Percentiles rank a stretch among this genome's conserved stretches.
These are phyloP conservation scores for Udeniomyces megalosporus DNA, from an alignment of 768 basidiomycete species.

Conservation along the genomic window DNA sequence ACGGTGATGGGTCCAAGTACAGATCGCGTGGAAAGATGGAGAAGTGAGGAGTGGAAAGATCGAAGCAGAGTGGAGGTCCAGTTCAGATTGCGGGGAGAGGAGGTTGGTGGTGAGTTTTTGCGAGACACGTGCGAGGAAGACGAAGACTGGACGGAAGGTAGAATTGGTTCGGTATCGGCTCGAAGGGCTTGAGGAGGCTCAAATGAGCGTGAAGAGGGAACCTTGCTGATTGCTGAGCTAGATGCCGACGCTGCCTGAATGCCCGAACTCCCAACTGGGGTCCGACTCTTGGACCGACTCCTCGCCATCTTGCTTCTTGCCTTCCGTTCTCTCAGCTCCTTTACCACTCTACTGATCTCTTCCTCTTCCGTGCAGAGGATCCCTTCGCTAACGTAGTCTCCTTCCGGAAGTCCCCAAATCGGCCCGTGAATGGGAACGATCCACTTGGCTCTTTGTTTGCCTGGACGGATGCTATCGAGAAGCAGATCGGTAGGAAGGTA, in stretches of 20 bases:
- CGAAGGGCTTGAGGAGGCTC: too few species aligned
- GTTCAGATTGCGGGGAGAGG: background rate
- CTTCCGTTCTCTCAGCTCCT: background rate
- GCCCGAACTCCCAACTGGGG: too few species aligned
- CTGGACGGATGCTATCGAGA: background rate
- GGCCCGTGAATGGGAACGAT: slow-evolving; percentile 7
- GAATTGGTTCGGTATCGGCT: too few species aligned
- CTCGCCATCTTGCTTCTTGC: background rate
- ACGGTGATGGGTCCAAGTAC: background rate
- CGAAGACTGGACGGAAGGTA: background rate
- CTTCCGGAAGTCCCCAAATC: background rate
- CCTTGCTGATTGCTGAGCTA: too few species aligned
- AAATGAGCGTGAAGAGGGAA: too few species aligned
- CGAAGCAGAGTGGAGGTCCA: background rate
- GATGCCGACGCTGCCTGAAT: too few species aligned
- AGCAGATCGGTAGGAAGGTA: background rate
- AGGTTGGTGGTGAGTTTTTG: background rate
- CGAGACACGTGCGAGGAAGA: too few species aligned
- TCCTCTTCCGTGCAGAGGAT: background rate
- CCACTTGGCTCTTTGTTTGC: background rate
- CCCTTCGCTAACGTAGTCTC: background rate
- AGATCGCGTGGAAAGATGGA: background rate
- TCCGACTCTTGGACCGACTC: background rate
- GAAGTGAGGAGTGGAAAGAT: background rate
- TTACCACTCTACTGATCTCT: background rate